Evolutionary conservation across 176 grass and related monocot genomes (phyloP).

Genomic region (Cymbopogon citratus): DNA sequence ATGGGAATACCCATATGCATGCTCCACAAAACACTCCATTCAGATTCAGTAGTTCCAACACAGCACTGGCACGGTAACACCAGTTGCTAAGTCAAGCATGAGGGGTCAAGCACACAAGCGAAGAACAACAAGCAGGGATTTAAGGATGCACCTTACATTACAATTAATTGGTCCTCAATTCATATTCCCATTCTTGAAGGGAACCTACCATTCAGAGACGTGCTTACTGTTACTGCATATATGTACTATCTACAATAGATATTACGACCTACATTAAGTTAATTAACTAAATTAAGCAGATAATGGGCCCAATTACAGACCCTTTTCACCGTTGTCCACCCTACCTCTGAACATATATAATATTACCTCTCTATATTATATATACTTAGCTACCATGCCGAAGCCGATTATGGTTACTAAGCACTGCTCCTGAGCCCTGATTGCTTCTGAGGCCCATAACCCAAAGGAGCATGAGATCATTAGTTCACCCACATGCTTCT

Average conservation of each 20-base stretch:
- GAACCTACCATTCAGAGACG: neutral
- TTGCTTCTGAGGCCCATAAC: neutral
- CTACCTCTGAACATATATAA: neutral
- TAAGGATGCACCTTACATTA: neutral
- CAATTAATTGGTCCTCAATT: neutral
- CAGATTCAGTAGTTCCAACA: neutral
- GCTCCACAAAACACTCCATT: neutral
- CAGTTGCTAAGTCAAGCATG: neutral
- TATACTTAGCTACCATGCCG: neutral
- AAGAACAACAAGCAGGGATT: neutral
- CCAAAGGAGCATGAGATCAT: neutral
- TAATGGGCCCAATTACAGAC: neutral
- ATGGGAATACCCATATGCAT: neutral
- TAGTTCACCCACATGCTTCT: neutral
- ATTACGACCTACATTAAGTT: neutral
- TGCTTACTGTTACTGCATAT: neutral
- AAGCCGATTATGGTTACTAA: neutral
- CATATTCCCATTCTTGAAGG: neutral
- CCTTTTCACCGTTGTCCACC: neutral
- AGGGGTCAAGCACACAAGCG: neutral
- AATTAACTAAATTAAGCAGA: neutral
- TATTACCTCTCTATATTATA: neutral
- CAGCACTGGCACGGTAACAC: neutral
- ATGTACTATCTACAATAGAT: neutral
- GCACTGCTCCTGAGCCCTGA: neutral